Percentiles rank a stretch among this genome's conserved stretches.
Conservation (phyloP, 2,329 filamentous ascomycete genomes). For the Ceratocystis eucalypticola region DNA sequence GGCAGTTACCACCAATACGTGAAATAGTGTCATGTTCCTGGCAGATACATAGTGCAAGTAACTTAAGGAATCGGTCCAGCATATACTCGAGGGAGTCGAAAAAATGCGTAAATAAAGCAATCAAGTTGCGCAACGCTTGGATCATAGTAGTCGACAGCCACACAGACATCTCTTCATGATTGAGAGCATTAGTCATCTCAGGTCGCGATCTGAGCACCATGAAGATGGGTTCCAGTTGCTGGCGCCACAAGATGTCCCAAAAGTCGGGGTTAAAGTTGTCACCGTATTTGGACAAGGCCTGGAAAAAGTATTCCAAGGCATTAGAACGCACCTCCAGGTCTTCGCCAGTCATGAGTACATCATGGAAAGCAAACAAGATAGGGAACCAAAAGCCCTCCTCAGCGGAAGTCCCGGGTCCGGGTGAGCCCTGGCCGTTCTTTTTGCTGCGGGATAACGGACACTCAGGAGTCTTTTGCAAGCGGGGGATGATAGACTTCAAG, state of each 20-base stretch:
- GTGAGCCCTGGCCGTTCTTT: conserved; percentile 24
- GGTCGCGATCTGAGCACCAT: conserved; percentile 93
- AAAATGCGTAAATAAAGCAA: conserved; percentile 96
- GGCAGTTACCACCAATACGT: conserved; percentile 91
- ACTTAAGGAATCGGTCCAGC: conserved; percentile 91
- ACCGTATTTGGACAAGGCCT: conserved; percentile 78
- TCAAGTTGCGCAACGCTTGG: conserved; percentile 94
- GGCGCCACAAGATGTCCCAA: conserved; percentile 96
- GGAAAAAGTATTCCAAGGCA: conserved; percentile 93
- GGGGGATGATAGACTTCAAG: conserved; percentile 81
- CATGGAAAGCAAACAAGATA: conserved; percentile 93
- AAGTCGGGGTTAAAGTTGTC: conserved; percentile 86
- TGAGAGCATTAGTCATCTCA: conserved; percentile 88
- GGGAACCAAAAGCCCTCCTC: conserved; percentile 99
- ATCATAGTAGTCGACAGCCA: conserved; percentile 99
- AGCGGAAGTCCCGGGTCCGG: conserved; percentile 64
- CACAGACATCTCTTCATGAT: conserved; percentile 92
- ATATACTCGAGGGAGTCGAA: conserved; percentile 94
- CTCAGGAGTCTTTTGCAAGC: conserved; percentile 91
- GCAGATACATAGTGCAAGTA: conserved; percentile 90
- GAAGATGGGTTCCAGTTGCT: conserved; percentile 95
- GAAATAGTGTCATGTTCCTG: conserved; percentile 99
- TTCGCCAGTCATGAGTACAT: conserved; percentile 97
- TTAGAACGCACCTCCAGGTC: conserved; percentile 87
- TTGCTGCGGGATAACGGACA: conserved; percentile 68